Conservation (phyloP, 305 asterid genomes). For the Fraxinus floribunda region DNA sequence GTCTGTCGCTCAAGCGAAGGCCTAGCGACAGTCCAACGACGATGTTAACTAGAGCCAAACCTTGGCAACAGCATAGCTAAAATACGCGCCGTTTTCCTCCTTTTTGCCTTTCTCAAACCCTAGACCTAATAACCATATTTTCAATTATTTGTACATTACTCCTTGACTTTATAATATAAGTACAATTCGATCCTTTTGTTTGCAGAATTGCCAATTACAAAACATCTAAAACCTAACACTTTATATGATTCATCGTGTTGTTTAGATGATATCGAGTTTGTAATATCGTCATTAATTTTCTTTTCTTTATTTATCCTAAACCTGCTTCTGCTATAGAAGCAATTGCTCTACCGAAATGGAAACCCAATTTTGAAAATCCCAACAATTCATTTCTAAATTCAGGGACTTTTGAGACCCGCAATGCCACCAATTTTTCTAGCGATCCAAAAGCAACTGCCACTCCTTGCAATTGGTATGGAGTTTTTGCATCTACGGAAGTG, state of each 20-base stretch:
- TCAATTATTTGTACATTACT: too few species aligned
- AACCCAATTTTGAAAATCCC: background rate
- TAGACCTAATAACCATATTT: too few species aligned
- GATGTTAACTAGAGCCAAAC: too few species aligned
- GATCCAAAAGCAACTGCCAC: background rate
- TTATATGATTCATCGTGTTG: background rate
- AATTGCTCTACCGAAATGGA: conserved; percentile 17
- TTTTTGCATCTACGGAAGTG: conserved; percentile 14
- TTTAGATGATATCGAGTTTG: background rate
- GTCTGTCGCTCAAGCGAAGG: too few species aligned
- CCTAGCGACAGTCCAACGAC: too few species aligned
- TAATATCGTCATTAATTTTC: background rate
- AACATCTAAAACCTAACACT: too few species aligned
- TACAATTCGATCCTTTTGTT: too few species aligned
- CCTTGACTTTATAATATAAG: too few species aligned
- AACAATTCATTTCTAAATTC: conserved; percentile 5
- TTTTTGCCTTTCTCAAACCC: too few species aligned
- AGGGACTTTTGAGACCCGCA: background rate
- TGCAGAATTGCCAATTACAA: too few species aligned
- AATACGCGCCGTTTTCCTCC: too few species aligned
- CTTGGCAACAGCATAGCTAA: too few species aligned
- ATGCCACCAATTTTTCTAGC: background rate
- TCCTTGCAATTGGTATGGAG: conserved; percentile 25
- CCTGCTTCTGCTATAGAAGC: conserved; percentile 1
- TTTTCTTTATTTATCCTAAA: background rate